Conservation (phyloP, 208 protist genomes). For the Vickermania ingenoplastis region DNA sequence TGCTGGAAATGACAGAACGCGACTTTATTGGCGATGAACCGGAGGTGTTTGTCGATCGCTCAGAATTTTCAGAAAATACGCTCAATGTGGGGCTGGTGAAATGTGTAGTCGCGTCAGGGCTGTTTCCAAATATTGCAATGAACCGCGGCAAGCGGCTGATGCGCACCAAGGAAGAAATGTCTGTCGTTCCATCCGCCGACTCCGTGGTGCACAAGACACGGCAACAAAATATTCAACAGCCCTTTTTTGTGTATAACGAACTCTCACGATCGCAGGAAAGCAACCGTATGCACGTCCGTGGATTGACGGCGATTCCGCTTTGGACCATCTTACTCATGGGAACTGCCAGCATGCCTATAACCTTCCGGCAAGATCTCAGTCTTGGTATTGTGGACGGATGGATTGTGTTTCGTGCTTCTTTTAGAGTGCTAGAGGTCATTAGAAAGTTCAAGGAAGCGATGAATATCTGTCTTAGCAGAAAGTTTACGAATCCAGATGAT, state of each 20-base stretch:
- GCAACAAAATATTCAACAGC: conserved; percentile 24
- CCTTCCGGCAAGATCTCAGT: conserved; percentile 43
- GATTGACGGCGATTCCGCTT: conserved; percentile 40
- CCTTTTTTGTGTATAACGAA: conserved; percentile 69
- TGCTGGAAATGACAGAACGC: neutral
- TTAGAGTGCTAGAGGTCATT: conserved; percentile 41
- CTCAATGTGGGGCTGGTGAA: conserved; percentile 61
- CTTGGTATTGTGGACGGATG: conserved; percentile 59
- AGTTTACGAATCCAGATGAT: conserved; percentile 45
- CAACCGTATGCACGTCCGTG: conserved; percentile 21
- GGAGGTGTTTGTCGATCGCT: conserved; percentile 54
- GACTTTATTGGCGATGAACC: neutral
- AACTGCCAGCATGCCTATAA: conserved; percentile 26
- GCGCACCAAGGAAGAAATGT: conserved; percentile 41
- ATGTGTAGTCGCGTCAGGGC: conserved; percentile 36
- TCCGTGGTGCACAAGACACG: conserved; percentile 38
- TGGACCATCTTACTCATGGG: conserved; percentile 73
- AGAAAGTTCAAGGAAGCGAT: conserved; percentile 48
- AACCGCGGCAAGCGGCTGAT: conserved; percentile 27
- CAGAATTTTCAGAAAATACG: conserved; percentile 38
- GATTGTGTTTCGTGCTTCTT: conserved; percentile 58
- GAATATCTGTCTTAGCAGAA: conserved; percentile 34
- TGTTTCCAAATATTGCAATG: conserved; percentile 63
- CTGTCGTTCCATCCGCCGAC: conserved; percentile 18
- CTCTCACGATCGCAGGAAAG: conserved; percentile 21